Base-by-base conservation (phyloP, 2,329 filamentous ascomycete genomes). In the Penicillium sp. region DNA sequence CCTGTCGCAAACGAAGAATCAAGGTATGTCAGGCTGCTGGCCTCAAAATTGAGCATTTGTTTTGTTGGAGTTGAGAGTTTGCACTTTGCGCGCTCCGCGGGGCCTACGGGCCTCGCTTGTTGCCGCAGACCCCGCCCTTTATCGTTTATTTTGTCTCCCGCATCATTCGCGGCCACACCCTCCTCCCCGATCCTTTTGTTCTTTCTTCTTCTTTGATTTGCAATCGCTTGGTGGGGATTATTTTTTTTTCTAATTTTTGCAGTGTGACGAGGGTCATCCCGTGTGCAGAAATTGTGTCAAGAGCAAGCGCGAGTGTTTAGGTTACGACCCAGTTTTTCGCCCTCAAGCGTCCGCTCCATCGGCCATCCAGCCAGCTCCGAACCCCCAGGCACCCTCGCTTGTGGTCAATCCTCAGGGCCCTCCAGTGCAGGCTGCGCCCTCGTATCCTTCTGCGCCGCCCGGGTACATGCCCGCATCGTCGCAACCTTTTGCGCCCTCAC, bases 221-320 rank as follows among this genome's bases (percentile, higher is more conserved):
- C 18, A 18, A 18, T 18, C 18, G 18, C 18, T 18, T 18, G 18
- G 18, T 18, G 18, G 53, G 50, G 51, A 49, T 50, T 50, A 41
- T 62, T 58, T 41, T 52, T 52, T 57, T 41, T 44, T 56, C 50
- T 58, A 48, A 45, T 32, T 41, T 42, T 25, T 18, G 43, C 39
- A 36, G 93, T 98, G 93, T 74, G 93, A 97, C 80, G 93, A 98
- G 77, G 84, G 83, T 52, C 90, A 95, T 70, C 93, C 93, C 24
- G 84, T 85, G 51, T 98, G 93, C 76, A 73, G 80, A 59, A 85
- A 85, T 64, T 85, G 82, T 61, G 76, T 80, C 57, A 85, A 85
- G 65, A 83, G 79, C 68, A 84, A 84, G 64, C 79, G 82, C 60
- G 80, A 83, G 64, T 85, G 82, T 62, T 66, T 83, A 52, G 82